phyloP scores from a whole-genome alignment of 345 rosid genomes.

The Citrus inodora region DNA sequence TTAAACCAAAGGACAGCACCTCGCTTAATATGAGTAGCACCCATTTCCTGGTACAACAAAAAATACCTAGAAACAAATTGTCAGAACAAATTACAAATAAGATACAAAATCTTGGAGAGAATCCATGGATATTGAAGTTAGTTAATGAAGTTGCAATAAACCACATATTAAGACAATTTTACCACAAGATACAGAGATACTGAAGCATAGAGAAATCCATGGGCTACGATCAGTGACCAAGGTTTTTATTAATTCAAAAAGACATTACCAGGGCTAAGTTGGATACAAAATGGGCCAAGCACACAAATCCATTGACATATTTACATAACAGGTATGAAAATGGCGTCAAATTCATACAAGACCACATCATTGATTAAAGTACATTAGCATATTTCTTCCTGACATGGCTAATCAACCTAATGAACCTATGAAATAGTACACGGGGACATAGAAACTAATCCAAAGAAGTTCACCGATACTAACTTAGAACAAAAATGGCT shows the following conservation, averaged over 20 bases:
- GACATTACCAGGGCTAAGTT: neutral
- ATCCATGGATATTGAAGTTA: neutral
- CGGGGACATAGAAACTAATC: neutral
- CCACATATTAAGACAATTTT: neutral
- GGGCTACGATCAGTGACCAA: neutral
- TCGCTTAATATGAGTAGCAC: constrained; percentile 24
- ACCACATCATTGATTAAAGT: neutral
- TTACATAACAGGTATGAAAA: neutral
- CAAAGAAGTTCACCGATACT: neutral
- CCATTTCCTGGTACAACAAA: constrained; percentile 28
- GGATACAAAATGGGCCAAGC: neutral
- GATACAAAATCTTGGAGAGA: neutral
- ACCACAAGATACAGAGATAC: neutral
- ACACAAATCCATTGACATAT: neutral
- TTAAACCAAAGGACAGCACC: constrained; percentile 33
- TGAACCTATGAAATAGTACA: neutral
- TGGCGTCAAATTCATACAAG: neutral
- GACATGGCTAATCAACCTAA: neutral
- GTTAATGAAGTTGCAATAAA: constrained; percentile 4
- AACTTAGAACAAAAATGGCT: neutral
- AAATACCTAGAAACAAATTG: constrained; percentile 21
- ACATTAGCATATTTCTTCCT: neutral
- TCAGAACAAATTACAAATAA: constrained; percentile 20
- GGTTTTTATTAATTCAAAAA: neutral
- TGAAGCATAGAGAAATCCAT: neutral